These are phyloP conservation scores for Musa balbisiana DNA, from an alignment of 202 grass and related monocot species.

Conservation along the genomic window DNA sequence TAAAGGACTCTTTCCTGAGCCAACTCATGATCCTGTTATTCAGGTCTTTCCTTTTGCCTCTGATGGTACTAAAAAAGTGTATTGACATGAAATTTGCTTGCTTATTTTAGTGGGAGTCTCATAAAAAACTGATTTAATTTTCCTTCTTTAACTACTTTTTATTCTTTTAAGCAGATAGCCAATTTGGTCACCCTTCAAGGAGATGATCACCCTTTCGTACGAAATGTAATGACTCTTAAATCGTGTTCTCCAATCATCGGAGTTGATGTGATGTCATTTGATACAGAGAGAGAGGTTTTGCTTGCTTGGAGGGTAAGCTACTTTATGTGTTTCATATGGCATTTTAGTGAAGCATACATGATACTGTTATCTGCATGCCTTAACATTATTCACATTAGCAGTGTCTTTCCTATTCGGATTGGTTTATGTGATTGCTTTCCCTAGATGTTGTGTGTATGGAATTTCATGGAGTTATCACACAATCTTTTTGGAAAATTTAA, in stretches of 20 bases:
- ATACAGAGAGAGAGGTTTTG: conserved; percentile 70
- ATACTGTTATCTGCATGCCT: background rate
- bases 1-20: conserved; percentile 95
- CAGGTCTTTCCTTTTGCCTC: conserved; percentile 56
- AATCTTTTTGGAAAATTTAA: background rate
- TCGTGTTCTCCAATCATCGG: conserved; percentile 89
- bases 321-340: background rate
- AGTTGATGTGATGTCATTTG: conserved; percentile 95
- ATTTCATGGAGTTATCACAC: background rate
- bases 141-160: background rate
- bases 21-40: conserved; percentile 98
- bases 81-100: conserved; percentile 19
- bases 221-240: conserved; percentile 96
- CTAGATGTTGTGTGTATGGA: background rate
- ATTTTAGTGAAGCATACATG: background rate
- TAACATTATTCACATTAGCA: background rate
- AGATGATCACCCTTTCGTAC: conserved; percentile 67
- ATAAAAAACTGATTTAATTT: too few species aligned
- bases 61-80: conserved; percentile 4
- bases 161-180: conserved; percentile 64
- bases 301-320: conserved; percentile 89
- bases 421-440: background rate
- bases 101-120: conserved; percentile 6
- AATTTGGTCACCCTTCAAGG: conserved; percentile 96
- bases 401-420: background rate